Evolutionary conservation across 2,329 filamentous ascomycete species (phyloP).

Genomic region (Colletotrichum lentis): DNA sequence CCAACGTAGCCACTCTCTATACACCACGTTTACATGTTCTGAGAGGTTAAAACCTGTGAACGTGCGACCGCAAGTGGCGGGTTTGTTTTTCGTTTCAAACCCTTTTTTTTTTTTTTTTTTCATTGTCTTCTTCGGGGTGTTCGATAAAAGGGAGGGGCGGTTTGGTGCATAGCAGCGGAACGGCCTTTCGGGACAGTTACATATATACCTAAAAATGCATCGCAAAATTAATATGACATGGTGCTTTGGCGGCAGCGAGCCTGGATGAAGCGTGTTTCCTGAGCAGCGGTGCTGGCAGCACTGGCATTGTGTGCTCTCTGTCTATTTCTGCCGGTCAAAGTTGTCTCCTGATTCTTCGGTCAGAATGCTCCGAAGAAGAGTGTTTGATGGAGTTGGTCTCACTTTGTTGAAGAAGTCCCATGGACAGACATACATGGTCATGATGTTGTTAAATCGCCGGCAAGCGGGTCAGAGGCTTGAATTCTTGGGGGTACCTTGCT

Average conservation of each 20-base stretch:
- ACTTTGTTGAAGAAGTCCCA: too few relatives aligned
- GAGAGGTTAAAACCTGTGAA: neutral
- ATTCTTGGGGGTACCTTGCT: neutral
- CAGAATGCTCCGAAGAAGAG: neutral
- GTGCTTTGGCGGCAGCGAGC: neutral
- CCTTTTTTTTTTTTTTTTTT: neutral
- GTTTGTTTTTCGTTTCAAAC: too few relatives aligned
- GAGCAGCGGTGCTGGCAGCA: neutral
- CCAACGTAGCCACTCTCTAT: conserved; percentile 10
- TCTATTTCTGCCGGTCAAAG: too few relatives aligned
- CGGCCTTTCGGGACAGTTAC: conserved; percentile 5
- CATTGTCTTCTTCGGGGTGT: neutral
- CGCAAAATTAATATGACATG: conserved; percentile 7
- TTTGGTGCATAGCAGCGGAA: neutral
- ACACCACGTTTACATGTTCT: conserved; percentile 1
- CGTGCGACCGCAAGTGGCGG: neutral
- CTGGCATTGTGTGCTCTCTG: too few relatives aligned
- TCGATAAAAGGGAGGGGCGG: neutral
- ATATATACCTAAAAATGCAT: conserved; percentile 11
- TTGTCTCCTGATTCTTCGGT: too few relatives aligned
- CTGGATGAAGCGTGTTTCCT: neutral
- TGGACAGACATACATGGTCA: neutral
- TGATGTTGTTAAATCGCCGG: neutral
- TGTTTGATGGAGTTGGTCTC: too few relatives aligned
- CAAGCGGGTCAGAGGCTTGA: neutral